These are phyloP conservation scores for Candida glaebosa DNA, from an alignment of 805 yeast species.

Conservation along the genomic window DNA sequence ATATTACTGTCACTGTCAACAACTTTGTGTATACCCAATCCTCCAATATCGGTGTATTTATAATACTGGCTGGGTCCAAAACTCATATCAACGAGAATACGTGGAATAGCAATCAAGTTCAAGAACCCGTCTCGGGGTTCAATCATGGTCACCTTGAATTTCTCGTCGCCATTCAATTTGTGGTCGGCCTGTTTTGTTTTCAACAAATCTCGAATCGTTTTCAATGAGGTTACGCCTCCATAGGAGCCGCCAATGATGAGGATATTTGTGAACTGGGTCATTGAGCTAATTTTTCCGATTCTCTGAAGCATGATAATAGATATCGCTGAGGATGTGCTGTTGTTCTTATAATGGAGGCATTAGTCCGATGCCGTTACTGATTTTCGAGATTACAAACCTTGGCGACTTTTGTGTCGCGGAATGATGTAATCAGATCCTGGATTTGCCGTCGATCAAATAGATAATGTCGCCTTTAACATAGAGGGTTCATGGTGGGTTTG, in stretches of 20 bases:
- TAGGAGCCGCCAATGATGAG: conserved; percentile 42
- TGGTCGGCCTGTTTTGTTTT: conserved; percentile 7
- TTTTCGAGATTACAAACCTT: no score
- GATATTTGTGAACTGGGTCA: conserved; percentile 21
- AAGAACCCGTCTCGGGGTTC: conserved; percentile 41
- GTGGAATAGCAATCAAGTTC: conserved; percentile 38
- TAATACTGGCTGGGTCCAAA: conserved; percentile 38
- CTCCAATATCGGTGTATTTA: conserved; percentile 12
- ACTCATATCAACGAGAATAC: conserved; percentile 34
- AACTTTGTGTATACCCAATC: neutral
- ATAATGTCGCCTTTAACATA: no score
- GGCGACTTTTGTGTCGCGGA: no score
- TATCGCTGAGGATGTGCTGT: no score
- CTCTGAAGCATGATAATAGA: no score
- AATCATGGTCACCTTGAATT: conserved; percentile 29
- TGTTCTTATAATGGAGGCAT: no score
- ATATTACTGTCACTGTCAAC: neutral
- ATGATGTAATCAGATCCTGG: no score
- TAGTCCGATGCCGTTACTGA: no score
- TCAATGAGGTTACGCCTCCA: conserved; percentile 36
- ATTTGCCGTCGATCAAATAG: no score
- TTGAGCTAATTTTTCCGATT: neutral
- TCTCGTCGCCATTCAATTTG: conserved; percentile 3
- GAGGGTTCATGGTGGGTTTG: no score
- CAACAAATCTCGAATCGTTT: conserved; percentile 25